Conservation (phyloP, 139 green algal genomes). For the Chlamydomonas asymmetrica region DNA sequence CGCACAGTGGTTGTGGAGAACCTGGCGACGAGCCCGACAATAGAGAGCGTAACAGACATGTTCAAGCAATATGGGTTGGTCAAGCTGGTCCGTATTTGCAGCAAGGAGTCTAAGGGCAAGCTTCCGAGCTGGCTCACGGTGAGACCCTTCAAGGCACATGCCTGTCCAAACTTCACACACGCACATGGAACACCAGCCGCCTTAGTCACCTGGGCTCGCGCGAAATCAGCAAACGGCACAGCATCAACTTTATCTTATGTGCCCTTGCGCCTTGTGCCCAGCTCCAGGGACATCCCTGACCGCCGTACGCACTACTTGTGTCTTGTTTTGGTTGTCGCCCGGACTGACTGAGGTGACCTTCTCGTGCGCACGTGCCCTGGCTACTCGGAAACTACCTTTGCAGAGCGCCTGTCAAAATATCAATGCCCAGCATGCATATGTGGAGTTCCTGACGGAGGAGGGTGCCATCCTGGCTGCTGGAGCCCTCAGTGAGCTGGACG, state of each 20-base stretch:
- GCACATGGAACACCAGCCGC: no score
- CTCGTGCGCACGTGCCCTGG: background rate
- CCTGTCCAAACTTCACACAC: no score
- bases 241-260: no score
- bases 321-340: background rate
- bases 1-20: conserved; percentile 64
- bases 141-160: no score
- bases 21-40: conserved; percentile 52
- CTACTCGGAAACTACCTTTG: background rate
- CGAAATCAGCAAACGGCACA: no score
- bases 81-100: conserved; percentile 58
- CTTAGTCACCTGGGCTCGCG: no score
- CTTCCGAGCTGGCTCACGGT: conserved; percentile 54
- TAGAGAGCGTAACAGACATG: conserved; percentile 58
- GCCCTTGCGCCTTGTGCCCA: no score
- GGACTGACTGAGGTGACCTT: background rate
- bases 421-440: conserved; percentile 35
- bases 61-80: conserved; percentile 45
- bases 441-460: conserved; percentile 56
- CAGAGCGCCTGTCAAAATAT: conserved; percentile 23
- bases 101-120: conserved; percentile 53
- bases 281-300: background rate
- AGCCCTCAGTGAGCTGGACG: conserved; percentile 26
- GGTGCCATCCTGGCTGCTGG: conserved; percentile 25
- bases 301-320: background rate